Evolutionary conservation across 1,139 yeast species (phyloP).

Genomic region (Sugiyamaella xylanicola): DNA sequence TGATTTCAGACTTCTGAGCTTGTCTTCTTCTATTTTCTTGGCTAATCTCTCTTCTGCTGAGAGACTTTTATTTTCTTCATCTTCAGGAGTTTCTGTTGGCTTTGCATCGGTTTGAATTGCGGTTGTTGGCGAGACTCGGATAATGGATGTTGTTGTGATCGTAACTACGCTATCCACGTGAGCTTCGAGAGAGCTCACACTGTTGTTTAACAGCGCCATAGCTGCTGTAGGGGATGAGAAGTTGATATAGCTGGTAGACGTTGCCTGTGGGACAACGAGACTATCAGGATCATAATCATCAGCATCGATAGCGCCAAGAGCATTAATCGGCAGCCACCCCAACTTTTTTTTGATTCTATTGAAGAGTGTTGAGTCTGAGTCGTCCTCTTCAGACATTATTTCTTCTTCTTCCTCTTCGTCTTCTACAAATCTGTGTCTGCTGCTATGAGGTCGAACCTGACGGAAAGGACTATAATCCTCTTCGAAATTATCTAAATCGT

Average conservation of each 20-base stretch:
- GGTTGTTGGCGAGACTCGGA: background rate
- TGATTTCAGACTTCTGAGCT: constrained; percentile 21
- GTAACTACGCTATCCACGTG: background rate
- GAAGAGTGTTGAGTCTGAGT: constrained; percentile 5
- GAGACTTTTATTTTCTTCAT: constrained; percentile 14
- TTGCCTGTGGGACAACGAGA: background rate
- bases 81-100: constrained; percentile 11
- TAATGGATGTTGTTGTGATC: constrained; percentile 1
- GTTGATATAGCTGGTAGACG: background rate
- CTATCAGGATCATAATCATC: background rate
- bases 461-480: constrained; percentile 4
- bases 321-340: constrained; percentile 15
- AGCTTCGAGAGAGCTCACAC: background rate
- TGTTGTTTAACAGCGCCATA: constrained; percentile 1
- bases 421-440: constrained; percentile 4
- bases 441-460: background rate
- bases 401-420: constrained; percentile 16
- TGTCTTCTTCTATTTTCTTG: constrained; percentile 17
- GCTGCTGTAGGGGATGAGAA: constrained; percentile 1
- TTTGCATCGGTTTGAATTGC: background rate
- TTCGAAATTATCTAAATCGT: background rate
- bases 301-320: background rate
- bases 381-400: background rate
- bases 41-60: constrained; percentile 12
- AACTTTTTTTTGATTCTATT: constrained; percentile 15